phyloP scores from a whole-genome alignment of 768 basidiomycete genomes.

The Phlebiopsis flavidoalba region DNA sequence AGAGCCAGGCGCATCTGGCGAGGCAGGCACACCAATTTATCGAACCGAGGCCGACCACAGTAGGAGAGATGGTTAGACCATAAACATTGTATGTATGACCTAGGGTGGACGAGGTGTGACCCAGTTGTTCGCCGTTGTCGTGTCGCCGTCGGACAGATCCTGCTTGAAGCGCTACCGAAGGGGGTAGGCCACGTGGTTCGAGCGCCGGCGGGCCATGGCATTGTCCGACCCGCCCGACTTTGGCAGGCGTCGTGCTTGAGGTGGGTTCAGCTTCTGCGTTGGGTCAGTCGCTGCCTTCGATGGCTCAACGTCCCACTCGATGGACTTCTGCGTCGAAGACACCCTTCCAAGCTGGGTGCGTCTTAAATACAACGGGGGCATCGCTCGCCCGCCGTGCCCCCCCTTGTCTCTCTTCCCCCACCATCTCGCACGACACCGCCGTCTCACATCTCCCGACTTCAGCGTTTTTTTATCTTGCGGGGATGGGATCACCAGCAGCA shows the following conservation, averaged over 20 bases:
- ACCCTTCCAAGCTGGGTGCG: neutral
- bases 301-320: neutral
- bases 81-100: too few species aligned
- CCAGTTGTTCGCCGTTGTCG: neutral
- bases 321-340: neutral
- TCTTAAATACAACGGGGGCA: neutral
- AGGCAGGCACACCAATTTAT: too few species aligned
- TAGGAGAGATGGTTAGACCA: too few species aligned
- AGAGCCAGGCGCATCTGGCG: too few species aligned
- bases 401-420: neutral
- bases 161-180: too few species aligned
- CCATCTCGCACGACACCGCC: neutral
- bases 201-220: neutral
- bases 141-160: neutral
- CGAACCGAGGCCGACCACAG: too few species aligned
- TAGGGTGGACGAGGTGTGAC: too few species aligned
- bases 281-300: neutral
- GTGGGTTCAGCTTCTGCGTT: neutral
- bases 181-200: neutral
- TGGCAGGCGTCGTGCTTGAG: neutral
- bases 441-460: neutral
- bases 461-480: neutral
- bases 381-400: neutral
- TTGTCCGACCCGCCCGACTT: neutral
- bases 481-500: conserved; percentile 4